Evolutionary conservation across 2,329 filamentous ascomycete species (phyloP).

Genomic region (Mycosphaerella sp.): DNA sequence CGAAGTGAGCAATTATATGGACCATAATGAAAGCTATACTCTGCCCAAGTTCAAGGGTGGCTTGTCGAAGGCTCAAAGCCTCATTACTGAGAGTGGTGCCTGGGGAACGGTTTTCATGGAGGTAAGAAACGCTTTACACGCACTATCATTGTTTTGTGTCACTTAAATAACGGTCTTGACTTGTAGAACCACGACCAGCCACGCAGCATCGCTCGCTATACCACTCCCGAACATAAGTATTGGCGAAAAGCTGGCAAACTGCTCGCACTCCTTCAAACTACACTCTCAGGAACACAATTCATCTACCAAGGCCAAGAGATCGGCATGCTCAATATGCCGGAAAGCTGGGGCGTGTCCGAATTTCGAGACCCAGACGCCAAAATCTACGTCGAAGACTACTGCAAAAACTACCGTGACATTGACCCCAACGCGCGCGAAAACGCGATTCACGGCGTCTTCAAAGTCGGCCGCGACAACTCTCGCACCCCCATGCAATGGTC

Average conservation of each 20-base stretch:
- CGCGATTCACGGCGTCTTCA: slow-evolving; percentile 48
- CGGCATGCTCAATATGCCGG: slow-evolving; percentile 59
- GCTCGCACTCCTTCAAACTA: slow-evolving; percentile 51
- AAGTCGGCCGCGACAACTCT: slow-evolving; percentile 62
- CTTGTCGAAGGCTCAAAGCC: slow-evolving; percentile 23
- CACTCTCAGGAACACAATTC: slow-evolving; percentile 59
- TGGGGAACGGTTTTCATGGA: slow-evolving; percentile 63
- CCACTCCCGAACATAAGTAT: slow-evolving; percentile 29
- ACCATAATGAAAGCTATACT: slow-evolving; percentile 29
- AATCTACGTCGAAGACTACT: slow-evolving; percentile 51
- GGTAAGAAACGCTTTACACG: slow-evolving; percentile 36
- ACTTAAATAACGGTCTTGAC: not conserved
- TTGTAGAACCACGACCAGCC: slow-evolving; percentile 55
- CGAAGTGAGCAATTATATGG: slow-evolving; percentile 25
- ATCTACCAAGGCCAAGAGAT: slow-evolving; percentile 67
- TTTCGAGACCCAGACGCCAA: slow-evolving; percentile 22
- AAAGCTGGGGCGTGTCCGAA: slow-evolving; percentile 44
- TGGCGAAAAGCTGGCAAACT: slow-evolving; percentile 53
- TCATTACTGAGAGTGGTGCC: slow-evolving; percentile 54
- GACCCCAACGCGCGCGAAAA: slow-evolving; percentile 29
- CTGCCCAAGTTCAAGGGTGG: slow-evolving; percentile 23
- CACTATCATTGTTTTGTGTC: not conserved
- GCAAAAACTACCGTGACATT: slow-evolving; percentile 52
- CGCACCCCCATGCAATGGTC: slow-evolving; percentile 70
- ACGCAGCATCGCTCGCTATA: slow-evolving; percentile 48